Evolutionary conservation across 2,329 filamentous ascomycete genomes (phyloP), one percentile per base, ranked within the genome.

Genomic region (Microcyclosporella mali): DNA sequence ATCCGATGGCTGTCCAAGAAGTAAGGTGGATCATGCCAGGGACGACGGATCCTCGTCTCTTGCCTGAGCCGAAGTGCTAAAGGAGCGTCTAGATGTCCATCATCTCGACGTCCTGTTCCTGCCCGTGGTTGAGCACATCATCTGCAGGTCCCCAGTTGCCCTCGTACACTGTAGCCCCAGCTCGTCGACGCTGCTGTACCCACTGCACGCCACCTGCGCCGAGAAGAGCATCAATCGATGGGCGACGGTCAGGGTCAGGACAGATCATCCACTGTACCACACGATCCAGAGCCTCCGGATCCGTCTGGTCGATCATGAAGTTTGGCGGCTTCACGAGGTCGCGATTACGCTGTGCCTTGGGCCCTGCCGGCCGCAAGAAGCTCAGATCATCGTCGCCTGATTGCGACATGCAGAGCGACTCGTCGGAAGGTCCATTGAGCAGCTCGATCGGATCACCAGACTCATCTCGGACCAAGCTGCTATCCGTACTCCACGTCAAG

Each of bases 151-250:
- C 92, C 85, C 89, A 98, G 62, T 87, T 92, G 50, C 92, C 92
- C 68, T 98, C 92, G 56, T 85, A 98, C 40, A 98, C 82, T 0
- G 88, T 95, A n/a, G 92, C 92, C 33, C 88, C 86, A 9, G 88
- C 86, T 42, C 84, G 81, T 42, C 88, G 81, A 49, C 88, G 81
- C 38, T 73, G 70, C 41, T 81, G 77, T 25, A 94, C 84, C 85
- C 92, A 98, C 48, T 75, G 77, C 40, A 95, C 75, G 17, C 88
- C 87, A 37, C 82, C 79, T 1, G 82, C 77, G 34, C 77, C 69
- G 35, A 95, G 75, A 9, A 98, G 69, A 50, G 94, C 78, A 40
- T 84, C 75, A 17, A 88, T 78, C 1, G 75, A 78, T 3, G 90
- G 92, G 40, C 92, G 84, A 37, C 81, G 71, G 10, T 70, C 66